Evolutionary conservation across 257 asterid species (phyloP).

Genomic region (Nicotiana paniculata): DNA sequence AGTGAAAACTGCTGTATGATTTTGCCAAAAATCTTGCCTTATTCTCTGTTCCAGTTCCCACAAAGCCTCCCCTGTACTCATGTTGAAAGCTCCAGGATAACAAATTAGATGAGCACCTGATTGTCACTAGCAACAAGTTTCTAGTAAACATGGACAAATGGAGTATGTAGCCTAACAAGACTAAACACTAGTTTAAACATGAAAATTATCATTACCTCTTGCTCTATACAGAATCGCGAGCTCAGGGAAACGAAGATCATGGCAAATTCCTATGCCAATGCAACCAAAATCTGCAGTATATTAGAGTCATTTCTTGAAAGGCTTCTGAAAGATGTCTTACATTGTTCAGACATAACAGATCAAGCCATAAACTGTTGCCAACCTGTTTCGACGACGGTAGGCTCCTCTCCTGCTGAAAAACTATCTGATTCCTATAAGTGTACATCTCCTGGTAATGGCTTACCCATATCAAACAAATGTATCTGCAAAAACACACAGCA

Average conservation of each 20-base stretch:
- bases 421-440: conserved; percentile 28
- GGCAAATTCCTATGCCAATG: conserved; percentile 45
- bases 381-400: conserved; percentile 31
- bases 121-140: too few relatives aligned
- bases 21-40: conserved; percentile 15
- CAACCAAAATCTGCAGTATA: conserved; percentile 26
- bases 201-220: conserved; percentile 19
- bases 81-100: conserved; percentile 40
- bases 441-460: conserved; percentile 18
- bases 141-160: too few relatives aligned
- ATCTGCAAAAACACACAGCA: conserved; percentile 16
- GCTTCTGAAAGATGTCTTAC: not conserved
- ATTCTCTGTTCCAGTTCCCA: conserved; percentile 44
- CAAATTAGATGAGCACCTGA: conserved; percentile 38
- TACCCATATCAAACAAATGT: conserved; percentile 33
- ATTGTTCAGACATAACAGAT: not conserved
- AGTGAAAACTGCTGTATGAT: too few relatives aligned
- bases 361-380: not conserved
- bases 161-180: not conserved
- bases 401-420: conserved; percentile 22
- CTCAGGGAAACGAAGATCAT: conserved; percentile 40
- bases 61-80: conserved; percentile 27
- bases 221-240: conserved; percentile 33
- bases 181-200: not conserved
- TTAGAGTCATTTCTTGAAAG: too few relatives aligned